Base-by-base conservation (phyloP, 148 eudicot species). In the Dianthus caryophyllus region DNA sequence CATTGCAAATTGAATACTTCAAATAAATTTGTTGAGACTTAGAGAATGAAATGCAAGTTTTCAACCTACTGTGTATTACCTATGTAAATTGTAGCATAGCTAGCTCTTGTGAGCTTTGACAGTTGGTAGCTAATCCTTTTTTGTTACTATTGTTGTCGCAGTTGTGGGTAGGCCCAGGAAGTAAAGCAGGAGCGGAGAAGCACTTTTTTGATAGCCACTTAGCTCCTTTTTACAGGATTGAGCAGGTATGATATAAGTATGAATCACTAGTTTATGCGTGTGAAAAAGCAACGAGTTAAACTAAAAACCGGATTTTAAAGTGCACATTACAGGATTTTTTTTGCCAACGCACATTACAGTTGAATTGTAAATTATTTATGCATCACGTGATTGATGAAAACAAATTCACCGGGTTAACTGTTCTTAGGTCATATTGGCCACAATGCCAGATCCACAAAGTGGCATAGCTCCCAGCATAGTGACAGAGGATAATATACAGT, bases 151-250 rank as follows among this genome's bases (percentile, higher is more conserved):
- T 27, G 52, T 43, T 76, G 25, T 80, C 76, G 65, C 79, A 87
- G 91, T 72, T 87, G 67, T 87, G 91, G 91, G 91, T 87, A 67
- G 87, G 91, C 53, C 88, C 78, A 70, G 91, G 82, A 66, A 87
- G 91, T 73, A 87, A 70, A 73, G 91, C 91, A 65, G 85, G 87
- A 20, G 85, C 80, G 69, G 91, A 87, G 75, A 87, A 87, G 49
- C 77, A 80, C 53, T 87, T 76, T 62, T 87, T 87, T 68, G 91
- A 87, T 72, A 80, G 61, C 60, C 91, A 84, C 73, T 79, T 87
- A 50, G 86, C 88, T 48, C 91, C 91, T 65, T 87, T 87, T 65
- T 87, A 87, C 68, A 81, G 91, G 69, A 84, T 87, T 71, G 91
- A 87, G 74, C 86, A 87, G 91, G 91, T 84, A 59, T 27, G 22